A percentile compares a stretch with the other conserved stretches of the same genome.
Evolutionary conservation across 1,139 yeast species (phyloP).

Genomic region (Geotrichum aggregatum): DNA sequence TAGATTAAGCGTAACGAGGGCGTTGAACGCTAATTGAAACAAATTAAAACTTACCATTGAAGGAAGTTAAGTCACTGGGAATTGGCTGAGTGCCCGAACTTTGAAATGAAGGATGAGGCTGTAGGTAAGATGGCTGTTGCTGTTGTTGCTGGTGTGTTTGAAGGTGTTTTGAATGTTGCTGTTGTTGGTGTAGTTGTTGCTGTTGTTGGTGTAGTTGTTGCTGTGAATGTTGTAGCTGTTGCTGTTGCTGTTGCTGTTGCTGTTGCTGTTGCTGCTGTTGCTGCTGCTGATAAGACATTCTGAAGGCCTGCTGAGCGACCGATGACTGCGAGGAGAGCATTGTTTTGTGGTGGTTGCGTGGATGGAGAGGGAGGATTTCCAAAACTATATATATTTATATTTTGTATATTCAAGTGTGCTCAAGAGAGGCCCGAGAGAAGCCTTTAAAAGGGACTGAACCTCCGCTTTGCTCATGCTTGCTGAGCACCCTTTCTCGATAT

Average conservation of each 20-base stretch:
- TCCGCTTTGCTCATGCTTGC: too few relatives aligned
- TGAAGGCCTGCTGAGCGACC: background rate
- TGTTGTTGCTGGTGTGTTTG: background rate
- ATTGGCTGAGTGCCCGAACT: background rate
- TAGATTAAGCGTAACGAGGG: too few relatives aligned
- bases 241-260: background rate
- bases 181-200: conserved; percentile 1
- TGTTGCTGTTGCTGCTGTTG: conserved; percentile 1
- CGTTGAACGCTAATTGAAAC: background rate
- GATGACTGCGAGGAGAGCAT: conserved; percentile 2
- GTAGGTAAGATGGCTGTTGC: background rate
- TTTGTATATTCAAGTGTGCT: too few relatives aligned
- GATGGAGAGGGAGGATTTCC: too few relatives aligned
- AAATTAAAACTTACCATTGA: background rate
- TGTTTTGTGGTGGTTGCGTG: background rate
- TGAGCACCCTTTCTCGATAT: too few relatives aligned
- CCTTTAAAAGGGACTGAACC: too few relatives aligned
- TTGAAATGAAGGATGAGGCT: background rate
- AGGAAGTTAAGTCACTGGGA: background rate
- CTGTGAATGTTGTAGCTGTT: background rate
- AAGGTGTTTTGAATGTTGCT: background rate
- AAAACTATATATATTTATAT: too few relatives aligned
- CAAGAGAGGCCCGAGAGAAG: too few relatives aligned
- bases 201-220: background rate
- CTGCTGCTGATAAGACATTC: background rate